Evolutionary conservation across 345 rosid species (phyloP).

Genomic region (Bruguiera parviflora): DNA sequence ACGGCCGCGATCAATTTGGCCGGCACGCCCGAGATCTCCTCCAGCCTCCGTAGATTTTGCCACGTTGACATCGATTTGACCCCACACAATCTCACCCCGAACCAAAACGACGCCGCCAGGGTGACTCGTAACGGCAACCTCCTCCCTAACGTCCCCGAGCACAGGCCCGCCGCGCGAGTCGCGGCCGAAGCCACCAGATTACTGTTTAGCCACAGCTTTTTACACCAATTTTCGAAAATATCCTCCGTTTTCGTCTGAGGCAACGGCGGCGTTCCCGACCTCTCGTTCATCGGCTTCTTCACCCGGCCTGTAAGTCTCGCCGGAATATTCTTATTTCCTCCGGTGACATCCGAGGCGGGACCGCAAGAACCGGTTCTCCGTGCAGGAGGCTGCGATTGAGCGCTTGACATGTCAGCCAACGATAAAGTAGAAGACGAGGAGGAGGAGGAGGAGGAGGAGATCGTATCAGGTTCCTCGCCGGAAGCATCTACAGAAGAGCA

Average conservation of each 20-base stretch:
- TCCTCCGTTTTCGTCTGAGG: conserved; percentile 27
- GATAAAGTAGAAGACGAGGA: conserved; percentile 14
- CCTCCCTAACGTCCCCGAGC: conserved; percentile 21
- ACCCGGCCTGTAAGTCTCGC: too few species aligned
- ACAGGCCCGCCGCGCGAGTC: conserved; percentile 26
- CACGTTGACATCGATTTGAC: conserved; percentile 22
- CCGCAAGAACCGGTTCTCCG: background rate
- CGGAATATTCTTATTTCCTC: background rate
- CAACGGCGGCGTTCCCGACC: background rate
- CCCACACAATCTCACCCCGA: conserved; percentile 26
- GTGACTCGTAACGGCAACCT: conserved; percentile 28
- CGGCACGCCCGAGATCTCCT: conserved; percentile 38
- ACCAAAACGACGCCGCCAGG: conserved; percentile 48
- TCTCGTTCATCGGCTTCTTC: background rate
- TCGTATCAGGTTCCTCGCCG: background rate
- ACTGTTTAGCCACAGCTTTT: conserved; percentile 27
- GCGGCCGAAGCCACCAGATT: conserved; percentile 22
- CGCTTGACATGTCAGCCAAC: conserved; percentile 22
- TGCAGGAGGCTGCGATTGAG: conserved; percentile 4
- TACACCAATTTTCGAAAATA: conserved; percentile 36
- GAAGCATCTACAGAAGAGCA: conserved; percentile 7
- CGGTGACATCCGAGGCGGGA: conserved; percentile 12
- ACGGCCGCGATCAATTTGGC: conserved; percentile 36
- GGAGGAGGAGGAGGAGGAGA: conserved; percentile 15
- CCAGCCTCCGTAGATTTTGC: conserved; percentile 36